These are phyloP conservation scores for Batkoa obscura DNA, from an alignment of 371 early-diverging fungal genomes.

Conservation along the genomic window DNA sequence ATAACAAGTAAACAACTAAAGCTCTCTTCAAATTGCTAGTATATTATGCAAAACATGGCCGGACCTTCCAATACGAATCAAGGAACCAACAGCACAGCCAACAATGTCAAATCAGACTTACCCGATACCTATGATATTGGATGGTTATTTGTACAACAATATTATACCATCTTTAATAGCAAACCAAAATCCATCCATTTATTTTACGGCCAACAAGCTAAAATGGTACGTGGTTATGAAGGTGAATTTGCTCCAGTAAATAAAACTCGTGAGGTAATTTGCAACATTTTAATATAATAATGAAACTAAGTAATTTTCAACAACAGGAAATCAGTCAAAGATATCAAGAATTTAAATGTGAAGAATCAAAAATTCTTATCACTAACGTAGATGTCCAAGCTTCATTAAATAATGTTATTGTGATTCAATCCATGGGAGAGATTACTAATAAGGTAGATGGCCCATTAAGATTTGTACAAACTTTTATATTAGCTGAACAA, in stretches of 20 bases:
- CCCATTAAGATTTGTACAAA: slow-evolving; percentile 76
- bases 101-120: too few relatives aligned
- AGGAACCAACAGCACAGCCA: too few relatives aligned
- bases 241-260: slow-evolving; percentile 37
- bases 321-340: slow-evolving; percentile 53
- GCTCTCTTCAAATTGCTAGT: too few relatives aligned
- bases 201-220: slow-evolving; percentile 72
- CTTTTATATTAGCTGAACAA: slow-evolving; percentile 82
- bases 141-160: slow-evolving; percentile 87
- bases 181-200: slow-evolving; percentile 63
- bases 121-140: slow-evolving; percentile 68
- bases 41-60: too few relatives aligned
- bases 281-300: too few relatives aligned
- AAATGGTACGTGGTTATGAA: slow-evolving; percentile 65
- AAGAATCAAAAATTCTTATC: slow-evolving; percentile 69
- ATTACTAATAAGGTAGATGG: slow-evolving; percentile 63
- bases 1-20: too few relatives aligned
- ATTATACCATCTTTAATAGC: slow-evolving; percentile 81
- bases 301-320: neutral
- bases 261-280: slow-evolving; percentile 50
- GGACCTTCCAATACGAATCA: too few relatives aligned
- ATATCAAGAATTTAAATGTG: slow-evolving; percentile 49
- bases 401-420: slow-evolving; percentile 56
- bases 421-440: slow-evolving; percentile 83
- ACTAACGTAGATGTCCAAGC: slow-evolving; percentile 74